Conservation (phyloP, 192 early-diverging fungal genomes). For the Coemansia sp. region DNA sequence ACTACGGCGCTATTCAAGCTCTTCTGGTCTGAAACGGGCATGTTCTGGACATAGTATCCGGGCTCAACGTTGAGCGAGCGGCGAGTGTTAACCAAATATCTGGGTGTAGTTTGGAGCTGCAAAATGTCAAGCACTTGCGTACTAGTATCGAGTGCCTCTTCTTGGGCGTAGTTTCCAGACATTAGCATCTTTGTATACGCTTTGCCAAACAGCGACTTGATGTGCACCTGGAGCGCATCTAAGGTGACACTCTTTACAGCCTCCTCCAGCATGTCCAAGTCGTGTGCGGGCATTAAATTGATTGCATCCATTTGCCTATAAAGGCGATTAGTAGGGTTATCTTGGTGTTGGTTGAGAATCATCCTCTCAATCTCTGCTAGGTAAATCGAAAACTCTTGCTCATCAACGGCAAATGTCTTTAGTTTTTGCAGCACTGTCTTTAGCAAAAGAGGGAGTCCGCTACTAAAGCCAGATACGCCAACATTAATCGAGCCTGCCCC, state of each 20-base stretch:
- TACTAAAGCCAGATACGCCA: constrained; percentile 76
- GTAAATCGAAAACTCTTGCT: constrained; percentile 63
- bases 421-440: constrained; percentile 66
- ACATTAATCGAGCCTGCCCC: constrained; percentile 65
- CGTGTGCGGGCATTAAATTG: not conserved
- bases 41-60: constrained; percentile 20
- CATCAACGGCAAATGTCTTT: constrained; percentile 61
- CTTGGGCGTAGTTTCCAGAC: constrained; percentile 74
- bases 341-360: not conserved
- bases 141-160: constrained; percentile 64
- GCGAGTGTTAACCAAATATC: not conserved
- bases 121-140: constrained; percentile 60
- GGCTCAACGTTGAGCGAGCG: constrained; percentile 20
- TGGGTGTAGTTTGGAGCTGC: constrained; percentile 57
- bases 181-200: constrained; percentile 76
- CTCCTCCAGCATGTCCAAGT: constrained; percentile 69
- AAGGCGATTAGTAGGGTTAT: not conserved
- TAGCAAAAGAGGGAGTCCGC: constrained; percentile 72
- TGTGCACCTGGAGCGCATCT: constrained; percentile 70
- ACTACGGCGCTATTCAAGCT: constrained; percentile 83
- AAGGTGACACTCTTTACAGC: constrained; percentile 71
- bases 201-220: constrained; percentile 65
- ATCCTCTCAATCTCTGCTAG: not conserved
- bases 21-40: constrained; percentile 60
- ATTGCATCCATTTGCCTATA: not conserved